These are phyloP conservation scores for Kewa caespitosa DNA, from an alignment of 179 eudicot species.

Conservation along the genomic window DNA sequence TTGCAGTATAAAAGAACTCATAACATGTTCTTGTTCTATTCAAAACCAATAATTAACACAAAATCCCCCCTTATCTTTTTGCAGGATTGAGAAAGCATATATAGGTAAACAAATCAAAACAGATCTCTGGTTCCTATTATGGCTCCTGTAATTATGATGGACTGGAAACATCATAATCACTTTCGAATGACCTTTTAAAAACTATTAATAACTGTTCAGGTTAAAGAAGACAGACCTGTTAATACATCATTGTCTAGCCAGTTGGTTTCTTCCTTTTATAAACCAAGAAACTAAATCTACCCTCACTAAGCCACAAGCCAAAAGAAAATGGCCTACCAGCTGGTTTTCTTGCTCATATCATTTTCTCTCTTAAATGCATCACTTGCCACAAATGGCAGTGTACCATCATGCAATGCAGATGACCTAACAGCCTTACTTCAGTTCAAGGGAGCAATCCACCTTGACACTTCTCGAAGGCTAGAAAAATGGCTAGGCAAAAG, in stretches of 20 bases:
- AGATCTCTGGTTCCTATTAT: slow-evolving; percentile 25
- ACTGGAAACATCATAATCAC: slow-evolving; percentile 31
- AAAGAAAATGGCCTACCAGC: slow-evolving; percentile 23
- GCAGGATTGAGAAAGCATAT: background rate
- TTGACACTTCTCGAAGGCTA: slow-evolving; percentile 45
- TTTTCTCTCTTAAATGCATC: slow-evolving; percentile 8
- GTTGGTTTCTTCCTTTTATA: slow-evolving; percentile 21
- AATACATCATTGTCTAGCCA: no score
- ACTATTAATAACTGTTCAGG: slow-evolving; percentile 1
- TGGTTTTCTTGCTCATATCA: slow-evolving; percentile 17
- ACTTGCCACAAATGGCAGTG: background rate
- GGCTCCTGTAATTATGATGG: slow-evolving; percentile 10
- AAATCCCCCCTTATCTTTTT: background rate
- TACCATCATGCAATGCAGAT: slow-evolving; percentile 32
- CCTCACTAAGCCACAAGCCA: background rate
- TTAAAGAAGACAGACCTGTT: slow-evolving; percentile 7
- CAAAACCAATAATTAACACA: background rate
- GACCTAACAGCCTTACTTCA: slow-evolving; percentile 39
- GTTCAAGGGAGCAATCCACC: slow-evolving; percentile 36
- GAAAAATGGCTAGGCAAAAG: slow-evolving; percentile 39
- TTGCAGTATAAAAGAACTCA: background rate
- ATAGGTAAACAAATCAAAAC: slow-evolving; percentile 1
- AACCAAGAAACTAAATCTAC: slow-evolving; percentile 1
- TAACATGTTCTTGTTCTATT: background rate
- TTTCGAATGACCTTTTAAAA: background rate